Evolutionary conservation across 345 rosid species (phyloP).

Genomic region (Carallia pectinifolia): DNA sequence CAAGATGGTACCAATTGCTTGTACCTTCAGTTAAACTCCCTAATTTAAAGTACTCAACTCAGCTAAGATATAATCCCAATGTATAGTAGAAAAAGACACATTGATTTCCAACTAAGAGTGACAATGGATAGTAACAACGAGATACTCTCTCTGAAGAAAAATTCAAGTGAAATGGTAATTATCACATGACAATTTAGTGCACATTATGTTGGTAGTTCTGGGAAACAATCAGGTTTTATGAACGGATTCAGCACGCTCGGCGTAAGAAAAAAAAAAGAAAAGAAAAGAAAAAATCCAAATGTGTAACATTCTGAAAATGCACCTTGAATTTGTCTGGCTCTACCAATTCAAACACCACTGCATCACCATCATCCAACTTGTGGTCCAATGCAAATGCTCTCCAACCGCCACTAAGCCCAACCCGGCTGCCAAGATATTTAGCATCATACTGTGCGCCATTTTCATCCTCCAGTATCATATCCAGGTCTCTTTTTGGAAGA

Average conservation of each 20-base stretch:
- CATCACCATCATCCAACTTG: conserved; percentile 50
- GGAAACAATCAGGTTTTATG: not conserved
- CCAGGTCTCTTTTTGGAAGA: conserved; percentile 29
- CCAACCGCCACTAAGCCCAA: conserved; percentile 57
- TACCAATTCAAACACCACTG: conserved; percentile 41
- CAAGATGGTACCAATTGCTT: no score
- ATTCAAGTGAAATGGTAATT: no score
- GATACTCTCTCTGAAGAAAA: no score
- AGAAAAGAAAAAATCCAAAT: not conserved
- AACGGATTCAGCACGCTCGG: not conserved
- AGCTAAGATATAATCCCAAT: no score
- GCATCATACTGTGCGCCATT: conserved; percentile 30
- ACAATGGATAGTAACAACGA: no score
- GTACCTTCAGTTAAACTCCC: no score
- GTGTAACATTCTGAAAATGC: not conserved
- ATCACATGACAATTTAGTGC: no score
- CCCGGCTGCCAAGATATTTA: conserved; percentile 23
- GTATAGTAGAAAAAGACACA: no score
- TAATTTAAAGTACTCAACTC: no score
- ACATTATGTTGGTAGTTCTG: not conserved
- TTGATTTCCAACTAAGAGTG: no score
- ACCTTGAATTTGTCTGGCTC: conserved; percentile 39
- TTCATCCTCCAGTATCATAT: conserved; percentile 39
- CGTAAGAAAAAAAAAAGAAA: not conserved
- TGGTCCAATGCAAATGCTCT: conserved; percentile 47